Conservation (phyloP, 192 early-diverging fungal species). For the Podila epigama region DNA sequence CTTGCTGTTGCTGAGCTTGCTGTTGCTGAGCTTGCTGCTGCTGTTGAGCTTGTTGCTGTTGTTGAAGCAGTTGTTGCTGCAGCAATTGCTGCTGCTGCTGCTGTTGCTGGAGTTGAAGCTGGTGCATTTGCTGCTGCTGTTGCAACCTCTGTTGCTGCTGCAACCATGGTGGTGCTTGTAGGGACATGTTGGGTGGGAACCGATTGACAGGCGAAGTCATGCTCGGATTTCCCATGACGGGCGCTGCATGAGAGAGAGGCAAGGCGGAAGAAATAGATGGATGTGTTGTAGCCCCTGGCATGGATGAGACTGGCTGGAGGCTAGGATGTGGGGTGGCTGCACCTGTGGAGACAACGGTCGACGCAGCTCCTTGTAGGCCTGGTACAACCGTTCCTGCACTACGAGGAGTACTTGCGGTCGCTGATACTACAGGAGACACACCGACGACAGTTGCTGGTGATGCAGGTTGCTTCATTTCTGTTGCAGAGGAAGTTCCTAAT, state of each 20-base stretch:
- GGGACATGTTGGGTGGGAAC: constrained; percentile 9
- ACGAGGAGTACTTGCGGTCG: too few species aligned
- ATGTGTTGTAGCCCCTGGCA: not conserved
- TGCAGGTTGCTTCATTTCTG: not conserved
- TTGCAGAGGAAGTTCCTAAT: not conserved
- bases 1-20: too few species aligned
- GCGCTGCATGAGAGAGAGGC: constrained; percentile 10
- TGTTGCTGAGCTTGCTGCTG: not conserved
- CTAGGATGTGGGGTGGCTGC: too few species aligned
- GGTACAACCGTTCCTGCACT: too few species aligned
- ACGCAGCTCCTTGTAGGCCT: too few species aligned
- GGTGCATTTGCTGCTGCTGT: constrained; percentile 4
- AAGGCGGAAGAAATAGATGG: constrained; percentile 5
- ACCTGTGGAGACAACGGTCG: too few species aligned
- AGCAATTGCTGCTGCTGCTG: not conserved
- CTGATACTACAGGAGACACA: not conserved
- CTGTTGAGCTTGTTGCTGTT: not conserved
- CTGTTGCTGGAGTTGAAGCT: not conserved
- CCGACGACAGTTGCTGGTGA: not conserved
- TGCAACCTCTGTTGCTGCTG: constrained; percentile 8
- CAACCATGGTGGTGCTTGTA: constrained; percentile 3
- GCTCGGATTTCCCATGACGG: constrained; percentile 16
- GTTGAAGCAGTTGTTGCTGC: constrained; percentile 1
- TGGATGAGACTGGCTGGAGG: not conserved
- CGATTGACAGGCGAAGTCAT: constrained; percentile 2